Evolutionary conservation across 768 basidiomycete species (phyloP), one percentile per base, ranked within the genome.

Genomic region (Lentinula raphanica): DNA sequence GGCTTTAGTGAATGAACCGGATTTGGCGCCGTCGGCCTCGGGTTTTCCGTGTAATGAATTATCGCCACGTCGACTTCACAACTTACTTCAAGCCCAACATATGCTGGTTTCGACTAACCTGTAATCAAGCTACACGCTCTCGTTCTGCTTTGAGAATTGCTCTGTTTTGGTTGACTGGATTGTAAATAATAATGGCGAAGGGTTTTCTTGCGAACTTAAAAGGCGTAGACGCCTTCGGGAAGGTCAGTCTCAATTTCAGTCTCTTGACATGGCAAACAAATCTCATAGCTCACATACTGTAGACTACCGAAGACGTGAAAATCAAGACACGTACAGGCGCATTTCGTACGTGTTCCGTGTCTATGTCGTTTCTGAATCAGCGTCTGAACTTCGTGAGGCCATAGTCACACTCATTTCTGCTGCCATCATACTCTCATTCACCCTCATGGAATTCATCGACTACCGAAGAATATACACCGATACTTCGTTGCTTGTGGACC

Each of bases 281-380:
- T 13, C 25, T 39, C 13, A 13, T 5, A 44, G 45, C 11, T 32
- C 19, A 32, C 32, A 15, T 36, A 32, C 46, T 53, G 28, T 65
- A 99, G 96, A 99, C 97, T 39, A 92, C 92, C 71, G 97, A 98
- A 69, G 97, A 99, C 79, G 97, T 99, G 61, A 98, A 98, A 76
- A 92, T 99, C 76, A 94, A 94, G 81, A 98, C 97, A 35, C 85
- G 94, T 59, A 93, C 91, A 44, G 95, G 92, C 63, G 96, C 92
- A 63, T 78, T 94, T 65, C 78, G 94, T 96, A 64, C 71, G 91
- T 77, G 3, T 48, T 27, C 21, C 8, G 11, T n/a, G n/a, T 27
- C 27, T 29, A 3, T 25, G 6, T 21, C 12, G 12, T 23, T 25
- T 29, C n/a, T 12, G n/a, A 19, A 7, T 35, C 15, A 2, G 27